Base-by-base conservation (phyloP, 1,284 basidiomycete species). In the Athelia sp. region DNA sequence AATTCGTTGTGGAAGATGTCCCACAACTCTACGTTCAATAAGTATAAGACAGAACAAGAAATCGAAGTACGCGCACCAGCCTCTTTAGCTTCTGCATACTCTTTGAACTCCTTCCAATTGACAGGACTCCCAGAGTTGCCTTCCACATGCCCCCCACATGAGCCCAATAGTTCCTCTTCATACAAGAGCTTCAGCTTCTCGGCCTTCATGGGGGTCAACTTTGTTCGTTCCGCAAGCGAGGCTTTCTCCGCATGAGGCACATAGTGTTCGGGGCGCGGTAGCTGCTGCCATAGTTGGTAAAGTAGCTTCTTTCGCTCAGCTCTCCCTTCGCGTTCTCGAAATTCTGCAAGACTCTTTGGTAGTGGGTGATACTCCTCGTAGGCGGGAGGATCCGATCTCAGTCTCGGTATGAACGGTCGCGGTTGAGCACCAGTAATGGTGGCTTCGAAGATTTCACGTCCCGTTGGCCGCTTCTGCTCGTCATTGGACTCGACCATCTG, bases 1-100 rank as follows among this genome's bases (percentile, higher is more conserved):
- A 95, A 76, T 56, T 93, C 84, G 56, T 89, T 81, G 59, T 93
- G 90, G 66, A 96, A 95, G 52, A 93, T 84, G 49, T 81, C 75
- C 93, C 93, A 95, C 43, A 95, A 73, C 66, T 95, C 90, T 85
- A 60, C 54, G 52, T 66, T 56, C 58, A 52, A 54, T 64, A 62
- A 46, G 53, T 55, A 48, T 50, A 45, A 13, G 26, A 50, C 18
- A 6, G 35, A 8, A 50, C 51, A 26, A 44, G 38, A 13, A 42
- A 31, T 43, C 4, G n/a, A 11, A 48, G 31, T 38, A 23, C 40
- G 76, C 82, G 60, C 60, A 86, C 88, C 88, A 50, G 73, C 76
- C 74, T 91, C 90, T 67, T 90, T 90, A 52, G 75, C 75, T 57
- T 86, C 77, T 36, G 86, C 85, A 62, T 90, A 92, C 52, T 76